Evolutionary conservation across 2,329 filamentous ascomycete species (phyloP).

Genomic region (Aspergillus luchuensis): DNA sequence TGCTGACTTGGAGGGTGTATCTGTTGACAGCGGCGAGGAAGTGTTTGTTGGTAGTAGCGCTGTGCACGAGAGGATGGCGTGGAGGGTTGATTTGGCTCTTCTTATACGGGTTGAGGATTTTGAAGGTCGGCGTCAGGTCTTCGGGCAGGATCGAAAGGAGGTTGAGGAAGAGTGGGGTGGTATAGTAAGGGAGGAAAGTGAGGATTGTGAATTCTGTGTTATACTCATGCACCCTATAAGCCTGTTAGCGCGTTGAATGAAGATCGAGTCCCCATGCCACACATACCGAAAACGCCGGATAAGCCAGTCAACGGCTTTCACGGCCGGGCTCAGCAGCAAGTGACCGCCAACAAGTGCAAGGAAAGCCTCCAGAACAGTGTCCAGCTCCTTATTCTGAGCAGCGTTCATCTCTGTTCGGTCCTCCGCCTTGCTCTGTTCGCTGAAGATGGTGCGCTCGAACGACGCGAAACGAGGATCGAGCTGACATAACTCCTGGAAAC

Average conservation of each 20-base stretch:
- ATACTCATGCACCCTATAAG: conserved; percentile 78
- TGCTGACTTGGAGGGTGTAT: conserved; percentile 75
- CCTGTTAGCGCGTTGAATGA: conserved; percentile 19
- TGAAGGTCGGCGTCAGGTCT: conserved; percentile 70
- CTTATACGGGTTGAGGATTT: conserved; percentile 84
- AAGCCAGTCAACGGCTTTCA: conserved; percentile 94
- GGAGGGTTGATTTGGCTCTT: conserved; percentile 74
- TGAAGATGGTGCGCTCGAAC: conserved; percentile 82
- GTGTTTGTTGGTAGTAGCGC: conserved; percentile 73
- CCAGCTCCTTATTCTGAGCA: conserved; percentile 78
- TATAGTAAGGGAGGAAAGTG: conserved; percentile 91
- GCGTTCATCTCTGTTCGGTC: conserved; percentile 83
- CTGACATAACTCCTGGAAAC: conserved; percentile 86
- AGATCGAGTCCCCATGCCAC: background rate
- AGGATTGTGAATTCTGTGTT: conserved; percentile 77
- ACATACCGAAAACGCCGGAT: conserved; percentile 81
- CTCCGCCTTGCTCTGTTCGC: conserved; percentile 85
- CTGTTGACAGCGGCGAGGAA: conserved; percentile 77
- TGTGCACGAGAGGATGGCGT: conserved; percentile 78
- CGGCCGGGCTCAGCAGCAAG: conserved; percentile 79
- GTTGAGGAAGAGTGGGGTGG: conserved; percentile 79
- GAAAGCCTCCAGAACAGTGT: conserved; percentile 77
- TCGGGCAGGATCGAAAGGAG: conserved; percentile 83
- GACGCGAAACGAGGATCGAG: conserved; percentile 76
- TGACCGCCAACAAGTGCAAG: conserved; percentile 75